Percentiles rank a stretch among this genome's conserved stretches.
Evolutionary conservation across 2,329 filamentous ascomycete genomes (phyloP).

Genomic region (Aspergillus persii): DNA sequence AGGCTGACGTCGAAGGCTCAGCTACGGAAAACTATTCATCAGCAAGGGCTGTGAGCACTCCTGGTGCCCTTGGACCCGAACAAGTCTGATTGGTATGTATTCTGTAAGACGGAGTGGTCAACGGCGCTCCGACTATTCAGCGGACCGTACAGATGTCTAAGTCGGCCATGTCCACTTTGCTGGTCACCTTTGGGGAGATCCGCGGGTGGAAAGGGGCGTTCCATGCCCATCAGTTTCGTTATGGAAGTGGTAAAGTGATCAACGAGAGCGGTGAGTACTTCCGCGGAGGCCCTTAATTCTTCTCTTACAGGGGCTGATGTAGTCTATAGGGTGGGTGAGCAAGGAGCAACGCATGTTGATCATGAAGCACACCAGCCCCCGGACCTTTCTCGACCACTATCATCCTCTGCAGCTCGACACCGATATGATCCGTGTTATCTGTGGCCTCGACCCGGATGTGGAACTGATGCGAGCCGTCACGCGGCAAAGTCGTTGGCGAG

Average conservation of each 20-base stretch:
- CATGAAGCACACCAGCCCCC: constrained; percentile 18
- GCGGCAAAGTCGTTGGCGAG: constrained; percentile 14
- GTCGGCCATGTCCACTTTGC: neutral
- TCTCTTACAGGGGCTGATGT: neutral
- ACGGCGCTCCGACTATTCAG: constrained; percentile 1
- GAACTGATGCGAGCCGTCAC: constrained; percentile 17
- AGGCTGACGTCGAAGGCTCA: constrained; percentile 14
- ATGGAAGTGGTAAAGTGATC: constrained; percentile 12
- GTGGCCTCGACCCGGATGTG: constrained; percentile 10
- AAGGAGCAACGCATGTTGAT: constrained; percentile 18
- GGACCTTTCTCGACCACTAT: constrained; percentile 21
- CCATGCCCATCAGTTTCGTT: constrained; percentile 14
- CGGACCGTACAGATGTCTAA: neutral
- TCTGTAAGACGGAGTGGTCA: constrained; percentile 6
- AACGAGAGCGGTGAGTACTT: constrained; percentile 12
- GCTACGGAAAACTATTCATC: constrained; percentile 13
- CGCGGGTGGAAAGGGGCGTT: constrained; percentile 8
- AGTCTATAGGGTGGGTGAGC: constrained; percentile 12
- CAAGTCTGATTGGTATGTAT: constrained; percentile 13
- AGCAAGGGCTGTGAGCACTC: constrained; percentile 13
- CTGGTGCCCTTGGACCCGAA: constrained; percentile 4
- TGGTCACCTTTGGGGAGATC: constrained; percentile 8
- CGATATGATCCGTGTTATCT: constrained; percentile 15
- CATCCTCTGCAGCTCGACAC: constrained; percentile 15
- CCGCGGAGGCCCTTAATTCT: neutral